Evolutionary conservation across 345 rosid species (phyloP), one percentile per base, ranked within the genome.

Genomic region (Moringa oleifera): DNA sequence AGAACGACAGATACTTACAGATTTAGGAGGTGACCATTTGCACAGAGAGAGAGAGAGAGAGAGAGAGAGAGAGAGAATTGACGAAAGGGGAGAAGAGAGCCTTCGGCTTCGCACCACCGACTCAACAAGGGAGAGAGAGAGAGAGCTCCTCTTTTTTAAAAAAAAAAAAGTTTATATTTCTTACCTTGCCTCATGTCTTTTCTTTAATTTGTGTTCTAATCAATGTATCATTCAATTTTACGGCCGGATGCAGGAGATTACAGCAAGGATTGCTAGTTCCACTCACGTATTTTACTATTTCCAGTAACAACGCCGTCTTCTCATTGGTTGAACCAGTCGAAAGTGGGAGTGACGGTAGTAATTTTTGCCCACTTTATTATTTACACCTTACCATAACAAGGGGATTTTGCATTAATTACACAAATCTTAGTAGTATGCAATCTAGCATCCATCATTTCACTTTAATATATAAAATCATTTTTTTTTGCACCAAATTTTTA

Each of bases 41-140:
- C 60, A 28, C 6, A 18, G 58, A 57, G 54, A 51, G 58, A 71
- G 47, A 50, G 55, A 61, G 68, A 52, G 65, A 46, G 47, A 51
- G 4, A 28, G 54, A 53, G 57, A 53, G 57, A n/a, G n/a, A n/a
- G n/a, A 65, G 55, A 66, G 24, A 63, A 59, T 31, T 21, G 24
- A 55, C 57, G 59, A 57, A 45, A 23, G 73, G n/a, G 63, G 58
- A 19, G 52, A 64, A 23, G 49, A 57, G 54, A 51, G 58, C 47
- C 73, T 33, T 55, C 62, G 70, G 50, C 71, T 80, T 78, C 61
- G 70, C 78, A 70, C 74, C 79, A 71, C 62, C 73, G 62, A 65
- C 75, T 75, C 60, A 62, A 23, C 36, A 25, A 71, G 47, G 45
- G 55, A 61, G 68, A 52, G 65, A 46, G 47, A 51, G 4, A 28